Base-by-base conservation (phyloP, 345 rosid species). In the Hirschfeldia incana region DNA sequence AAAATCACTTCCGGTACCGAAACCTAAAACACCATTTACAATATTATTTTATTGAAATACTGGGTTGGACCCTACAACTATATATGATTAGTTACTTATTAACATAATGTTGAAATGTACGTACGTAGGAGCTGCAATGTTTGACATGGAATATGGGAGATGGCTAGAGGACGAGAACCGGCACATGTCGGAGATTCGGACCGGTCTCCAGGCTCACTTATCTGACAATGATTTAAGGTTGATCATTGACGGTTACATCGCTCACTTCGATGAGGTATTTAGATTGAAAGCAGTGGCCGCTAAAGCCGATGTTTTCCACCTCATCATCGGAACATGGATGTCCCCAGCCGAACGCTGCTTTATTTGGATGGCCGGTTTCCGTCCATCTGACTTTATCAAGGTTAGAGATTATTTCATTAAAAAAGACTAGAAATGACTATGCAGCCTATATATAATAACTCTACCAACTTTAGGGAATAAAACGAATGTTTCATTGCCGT, bases 301-400 rank as follows among this genome's bases (percentile, higher is more conserved):
- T 0, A 91, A 90, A 74, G 77, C 97, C 4, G 99, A 95, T 57
- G 89, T 95, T 33, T 93, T 91, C 69, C 98, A 95, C 76, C 93
- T 95, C 59, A 87, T 91, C 21, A 86, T 91, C 3, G 99, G 99
- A 28, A 88, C 87, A 84, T 95, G 99, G 99, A 76, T 87, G 8
- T 87, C 98, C 3, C 91, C 96, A 0, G 94, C 96, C 0, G 99
- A 95, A 70, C 97, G 99, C 8, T 93, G 98, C 84, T 95, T 95
- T 84, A 92, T 95, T 7, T 95, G 99, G 99, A 93, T 95, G 89
- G 99, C 93, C 4, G 99, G 99, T 28, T 95, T 95, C 55, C 83
- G 93, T 53, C 98, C 99, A 4, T 95, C 99, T 0, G 99, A 95
- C 26, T 89, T 91, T 30, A 91, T 95, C 86, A 95, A 93, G 98